Evolutionary conservation across 495 filamentous ascomycete species (phyloP).

Genomic region (Neurospora sp.): DNA sequence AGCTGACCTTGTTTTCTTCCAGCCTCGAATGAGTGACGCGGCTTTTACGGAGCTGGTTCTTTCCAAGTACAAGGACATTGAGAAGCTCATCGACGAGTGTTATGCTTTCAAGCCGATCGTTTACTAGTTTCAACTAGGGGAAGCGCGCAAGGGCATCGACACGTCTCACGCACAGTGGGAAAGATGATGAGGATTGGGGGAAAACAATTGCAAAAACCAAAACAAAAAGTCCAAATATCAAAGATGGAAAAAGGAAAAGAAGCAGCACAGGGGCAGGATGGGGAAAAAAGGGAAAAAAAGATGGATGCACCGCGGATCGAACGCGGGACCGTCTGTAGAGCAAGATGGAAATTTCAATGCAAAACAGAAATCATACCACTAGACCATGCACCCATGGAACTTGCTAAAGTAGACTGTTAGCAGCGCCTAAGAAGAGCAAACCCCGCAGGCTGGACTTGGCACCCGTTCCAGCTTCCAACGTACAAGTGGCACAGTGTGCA

Average conservation of each 20-base stretch:
- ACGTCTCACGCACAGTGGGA: not conserved
- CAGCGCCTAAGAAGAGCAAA: not conserved
- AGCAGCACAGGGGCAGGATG: not conserved
- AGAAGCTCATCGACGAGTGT: not conserved
- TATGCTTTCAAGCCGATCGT: not conserved
- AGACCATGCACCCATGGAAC: slow-evolving; percentile 6
- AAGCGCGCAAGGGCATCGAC: not conserved
- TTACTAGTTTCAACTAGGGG: not conserved
- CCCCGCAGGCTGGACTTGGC: not conserved
- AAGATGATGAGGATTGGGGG: not conserved
- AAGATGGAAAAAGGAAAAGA: not conserved
- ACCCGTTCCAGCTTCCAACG: not conserved
- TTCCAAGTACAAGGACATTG: not conserved
- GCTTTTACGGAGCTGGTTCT: not conserved
- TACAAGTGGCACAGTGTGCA: not conserved
- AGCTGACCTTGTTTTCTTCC: not conserved
- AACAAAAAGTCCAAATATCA: not conserved
- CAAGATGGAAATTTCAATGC: slow-evolving; percentile 2
- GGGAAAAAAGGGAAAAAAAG: not conserved
- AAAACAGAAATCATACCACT: slow-evolving; percentile 8
- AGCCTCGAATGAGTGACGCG: not conserved
- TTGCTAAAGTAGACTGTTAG: not conserved
- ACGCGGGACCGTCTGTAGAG: slow-evolving; percentile 2
- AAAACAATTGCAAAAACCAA: not conserved
- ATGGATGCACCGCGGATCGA: not conserved